Evolutionary conservation across 768 basidiomycete genomes (phyloP).

Genomic region (Lentinula detonsa): DNA sequence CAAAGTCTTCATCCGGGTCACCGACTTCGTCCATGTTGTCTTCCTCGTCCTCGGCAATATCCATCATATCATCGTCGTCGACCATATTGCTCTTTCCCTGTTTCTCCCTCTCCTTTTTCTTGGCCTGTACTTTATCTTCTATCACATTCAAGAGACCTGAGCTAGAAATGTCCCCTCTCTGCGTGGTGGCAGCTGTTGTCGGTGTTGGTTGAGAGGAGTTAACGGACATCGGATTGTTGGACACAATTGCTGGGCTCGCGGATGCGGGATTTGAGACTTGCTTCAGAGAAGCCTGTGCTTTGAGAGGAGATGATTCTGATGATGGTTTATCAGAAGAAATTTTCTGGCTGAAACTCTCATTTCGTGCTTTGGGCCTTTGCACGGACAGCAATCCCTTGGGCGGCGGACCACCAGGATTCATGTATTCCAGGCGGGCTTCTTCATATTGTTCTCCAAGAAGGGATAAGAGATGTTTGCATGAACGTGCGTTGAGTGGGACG

Average conservation of each 20-base stretch:
- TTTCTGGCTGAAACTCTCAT: neutral
- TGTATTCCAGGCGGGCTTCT: constrained; percentile 33
- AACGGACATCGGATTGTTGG: neutral
- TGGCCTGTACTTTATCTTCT: neutral
- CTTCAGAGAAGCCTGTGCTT: neutral
- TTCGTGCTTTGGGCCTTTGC: neutral
- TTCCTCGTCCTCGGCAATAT: neutral
- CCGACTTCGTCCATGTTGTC: constrained; percentile 21
- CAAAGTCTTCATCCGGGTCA: neutral
- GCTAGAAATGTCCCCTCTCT: neutral
- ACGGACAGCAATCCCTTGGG: constrained; percentile 7
- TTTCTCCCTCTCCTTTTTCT: neutral
- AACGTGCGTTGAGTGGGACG: constrained; percentile 37
- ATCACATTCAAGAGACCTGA: neutral
- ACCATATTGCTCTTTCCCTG: neutral
- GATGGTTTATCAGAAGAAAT: neutral
- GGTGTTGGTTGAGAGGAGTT: neutral
- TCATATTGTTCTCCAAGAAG: constrained; percentile 43
- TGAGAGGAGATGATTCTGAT: neutral
- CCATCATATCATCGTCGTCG: constrained; percentile 4
- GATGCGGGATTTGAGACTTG: neutral
- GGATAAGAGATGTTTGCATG: constrained; percentile 42
- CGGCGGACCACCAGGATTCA: constrained; percentile 30
- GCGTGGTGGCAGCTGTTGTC: neutral
- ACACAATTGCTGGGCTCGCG: neutral